These are phyloP conservation scores for Aethionema arabicum DNA, from an alignment of 345 rosid genomes.

Conservation along the genomic window DNA sequence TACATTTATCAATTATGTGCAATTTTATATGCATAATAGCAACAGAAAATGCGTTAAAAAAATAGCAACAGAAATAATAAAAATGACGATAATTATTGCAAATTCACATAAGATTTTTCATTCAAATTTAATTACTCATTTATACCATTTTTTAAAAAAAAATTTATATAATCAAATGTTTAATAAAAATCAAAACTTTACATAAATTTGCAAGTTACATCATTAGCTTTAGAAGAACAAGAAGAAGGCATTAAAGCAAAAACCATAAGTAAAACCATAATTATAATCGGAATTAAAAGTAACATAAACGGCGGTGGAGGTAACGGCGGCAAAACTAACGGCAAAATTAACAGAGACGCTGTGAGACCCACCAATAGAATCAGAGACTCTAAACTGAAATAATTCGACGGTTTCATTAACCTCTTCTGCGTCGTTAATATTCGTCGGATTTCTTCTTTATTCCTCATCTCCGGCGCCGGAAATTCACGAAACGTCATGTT, in stretches of 20 bases:
- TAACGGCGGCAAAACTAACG: constrained; percentile 73
- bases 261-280: constrained; percentile 55
- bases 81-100: too few relatives aligned
- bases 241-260: constrained; percentile 70
- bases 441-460: constrained; percentile 32
- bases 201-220: constrained; percentile 45
- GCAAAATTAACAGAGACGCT: constrained; percentile 65
- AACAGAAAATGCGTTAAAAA: too few relatives aligned
- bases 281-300: constrained; percentile 71
- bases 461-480: constrained; percentile 19
- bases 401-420: constrained; percentile 41
- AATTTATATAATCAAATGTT: background rate
- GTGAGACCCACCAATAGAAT: constrained; percentile 55
- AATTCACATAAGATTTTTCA: too few relatives aligned
- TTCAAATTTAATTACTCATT: too few relatives aligned
- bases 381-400: constrained; percentile 63
- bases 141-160: background rate
- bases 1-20: too few relatives aligned
- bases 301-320: constrained; percentile 86
- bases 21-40: too few relatives aligned
- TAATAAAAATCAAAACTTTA: constrained; percentile 31
- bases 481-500: constrained; percentile 15
- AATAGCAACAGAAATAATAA: too few relatives aligned
- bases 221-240: constrained; percentile 37
- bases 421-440: constrained; percentile 36